Percentiles rank a stretch among this genome's conserved stretches.
These are phyloP conservation scores for Xenoacremonium recifei DNA, from an alignment of 2,329 filamentous ascomycete genomes.

Conservation along the genomic window DNA sequence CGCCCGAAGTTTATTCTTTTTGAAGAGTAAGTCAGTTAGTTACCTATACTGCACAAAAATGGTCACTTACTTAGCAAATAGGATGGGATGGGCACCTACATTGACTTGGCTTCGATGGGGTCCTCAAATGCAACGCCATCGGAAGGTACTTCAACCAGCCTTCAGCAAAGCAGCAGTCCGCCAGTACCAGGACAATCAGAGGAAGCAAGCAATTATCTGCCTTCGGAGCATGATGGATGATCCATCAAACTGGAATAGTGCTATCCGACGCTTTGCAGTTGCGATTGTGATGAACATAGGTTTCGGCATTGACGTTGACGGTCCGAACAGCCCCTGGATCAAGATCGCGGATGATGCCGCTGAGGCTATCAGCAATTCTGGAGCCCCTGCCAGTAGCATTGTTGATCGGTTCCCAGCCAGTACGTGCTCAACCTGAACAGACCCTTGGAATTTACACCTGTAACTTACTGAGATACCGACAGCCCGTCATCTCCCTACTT, in stretches of 20 bases:
- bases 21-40: too few relatives aligned
- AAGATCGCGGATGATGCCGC: not conserved
- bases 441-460: not conserved
- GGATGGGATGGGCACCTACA: constrained; percentile 4
- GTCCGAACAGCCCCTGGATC: not conserved
- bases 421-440: not conserved
- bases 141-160: constrained; percentile 1
- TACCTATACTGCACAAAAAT: too few relatives aligned
- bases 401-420: not conserved
- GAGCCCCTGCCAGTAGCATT: not conserved
- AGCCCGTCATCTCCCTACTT: too few relatives aligned
- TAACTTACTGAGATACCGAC: too few relatives aligned
- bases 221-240: not conserved
- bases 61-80: too few relatives aligned
- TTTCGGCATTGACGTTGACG: not conserved
- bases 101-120: not conserved
- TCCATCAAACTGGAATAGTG: not conserved
- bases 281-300: not conserved
- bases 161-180: not conserved
- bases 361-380: not conserved
- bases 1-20: constrained; percentile 14
- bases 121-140: not conserved
- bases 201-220: not conserved
- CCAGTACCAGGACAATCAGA: not conserved
- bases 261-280: not conserved